Percentiles rank a stretch among this genome's conserved stretches.
Conservation (phyloP, 202 grass and related monocot genomes). For the Zizania palustris region DNA sequence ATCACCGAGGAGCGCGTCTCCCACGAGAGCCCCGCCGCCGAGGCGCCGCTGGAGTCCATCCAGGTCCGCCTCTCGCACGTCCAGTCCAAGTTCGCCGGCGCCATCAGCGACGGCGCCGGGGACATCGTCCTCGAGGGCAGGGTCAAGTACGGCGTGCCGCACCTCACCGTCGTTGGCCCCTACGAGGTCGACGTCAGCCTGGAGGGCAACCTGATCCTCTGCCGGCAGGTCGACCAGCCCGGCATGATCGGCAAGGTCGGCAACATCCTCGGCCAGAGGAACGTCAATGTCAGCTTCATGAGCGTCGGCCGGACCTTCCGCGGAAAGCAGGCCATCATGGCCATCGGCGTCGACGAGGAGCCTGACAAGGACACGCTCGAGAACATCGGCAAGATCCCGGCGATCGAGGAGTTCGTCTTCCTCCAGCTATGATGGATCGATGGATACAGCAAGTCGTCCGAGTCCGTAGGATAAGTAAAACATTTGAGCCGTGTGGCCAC, state of each 20-base stretch:
- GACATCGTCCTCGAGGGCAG: conserved; percentile 66
- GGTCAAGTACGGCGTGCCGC: conserved; percentile 71
- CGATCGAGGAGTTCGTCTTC: conserved; percentile 82
- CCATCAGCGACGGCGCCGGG: conserved; percentile 52
- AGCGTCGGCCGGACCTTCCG: conserved; percentile 74
- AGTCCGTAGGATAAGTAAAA: conserved; percentile 32
- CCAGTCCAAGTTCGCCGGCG: conserved; percentile 62
- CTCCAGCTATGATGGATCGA: conserved; percentile 60
- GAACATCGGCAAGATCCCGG: conserved; percentile 56
- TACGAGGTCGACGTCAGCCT: conserved; percentile 77
- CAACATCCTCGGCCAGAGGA: conserved; percentile 62
- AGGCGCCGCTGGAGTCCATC: conserved; percentile 72
- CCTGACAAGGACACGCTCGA: conserved; percentile 70
- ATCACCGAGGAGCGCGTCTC: conserved; percentile 75
- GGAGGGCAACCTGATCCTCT: conserved; percentile 73
- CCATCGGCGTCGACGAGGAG: conserved; percentile 83
- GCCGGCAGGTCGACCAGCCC: conserved; percentile 74
- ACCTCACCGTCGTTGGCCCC: conserved; percentile 60
- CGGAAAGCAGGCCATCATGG: conserved; percentile 81
- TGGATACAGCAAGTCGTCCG: not conserved
- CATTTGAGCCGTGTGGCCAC: conserved; percentile 21
- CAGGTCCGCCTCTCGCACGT: conserved; percentile 71
- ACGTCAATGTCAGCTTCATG: conserved; percentile 89
- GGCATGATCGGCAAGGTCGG: conserved; percentile 82
- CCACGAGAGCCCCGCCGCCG: conserved; percentile 52